A percentile compares a stretch with the other conserved stretches of the same genome.
These are phyloP conservation scores for Moesziomyces sp. DNA, from an alignment of 1,284 basidiomycete genomes.

Conservation along the genomic window DNA sequence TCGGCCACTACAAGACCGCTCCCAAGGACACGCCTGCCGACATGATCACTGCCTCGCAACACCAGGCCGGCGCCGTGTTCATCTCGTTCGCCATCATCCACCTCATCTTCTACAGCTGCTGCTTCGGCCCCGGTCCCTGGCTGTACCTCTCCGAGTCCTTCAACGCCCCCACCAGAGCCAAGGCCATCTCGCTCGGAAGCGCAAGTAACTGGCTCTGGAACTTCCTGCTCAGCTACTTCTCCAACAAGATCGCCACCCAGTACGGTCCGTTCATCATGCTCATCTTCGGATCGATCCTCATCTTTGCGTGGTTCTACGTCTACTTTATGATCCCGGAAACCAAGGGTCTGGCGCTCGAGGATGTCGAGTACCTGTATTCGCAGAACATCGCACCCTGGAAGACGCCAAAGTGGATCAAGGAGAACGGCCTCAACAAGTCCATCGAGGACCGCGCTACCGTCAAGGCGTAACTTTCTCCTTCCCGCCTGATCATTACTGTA, in stretches of 20 bases:
- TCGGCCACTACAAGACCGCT: conserved; percentile 71
- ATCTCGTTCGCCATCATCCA: conserved; percentile 82
- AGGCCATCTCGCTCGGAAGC: conserved; percentile 78
- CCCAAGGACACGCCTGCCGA: conserved; percentile 71
- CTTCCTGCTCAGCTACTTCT: conserved; percentile 79
- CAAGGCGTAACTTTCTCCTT: neutral
- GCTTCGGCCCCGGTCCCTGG: conserved; percentile 79
- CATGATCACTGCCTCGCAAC: conserved; percentile 53
- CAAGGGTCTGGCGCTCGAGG: conserved; percentile 78
- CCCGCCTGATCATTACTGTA: no score
- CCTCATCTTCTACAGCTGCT: conserved; percentile 77
- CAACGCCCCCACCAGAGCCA: conserved; percentile 78
- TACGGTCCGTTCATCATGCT: conserved; percentile 76
- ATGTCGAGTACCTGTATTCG: conserved; percentile 71
- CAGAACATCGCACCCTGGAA: conserved; percentile 40
- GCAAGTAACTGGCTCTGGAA: conserved; percentile 77
- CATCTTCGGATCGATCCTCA: conserved; percentile 76
- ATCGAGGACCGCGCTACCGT: conserved; percentile 25
- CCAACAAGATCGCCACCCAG: conserved; percentile 75
- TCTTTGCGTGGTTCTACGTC: conserved; percentile 67
- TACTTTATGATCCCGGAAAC: conserved; percentile 81
- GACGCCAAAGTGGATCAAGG: conserved; percentile 32
- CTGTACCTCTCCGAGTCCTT: conserved; percentile 73
- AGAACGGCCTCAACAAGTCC: conserved; percentile 24
- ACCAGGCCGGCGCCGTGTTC: conserved; percentile 74